Evolutionary conservation across 768 basidiomycete species (phyloP).

Genomic region (Porpolomopsis calyptriformis): DNA sequence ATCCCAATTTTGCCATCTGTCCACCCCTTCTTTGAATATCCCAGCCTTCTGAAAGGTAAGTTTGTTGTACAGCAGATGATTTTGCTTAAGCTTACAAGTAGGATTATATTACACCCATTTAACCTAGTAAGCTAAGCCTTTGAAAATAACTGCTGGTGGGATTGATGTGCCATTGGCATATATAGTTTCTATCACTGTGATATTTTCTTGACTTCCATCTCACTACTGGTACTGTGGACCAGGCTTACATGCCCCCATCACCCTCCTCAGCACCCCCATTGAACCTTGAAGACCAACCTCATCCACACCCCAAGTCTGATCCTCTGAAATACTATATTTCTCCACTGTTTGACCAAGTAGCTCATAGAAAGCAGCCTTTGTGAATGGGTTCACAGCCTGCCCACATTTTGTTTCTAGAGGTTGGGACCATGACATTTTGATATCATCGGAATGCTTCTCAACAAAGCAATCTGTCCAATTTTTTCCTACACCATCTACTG

Average conservation of each 20-base stretch:
- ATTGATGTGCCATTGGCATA: slow-evolving; percentile 25
- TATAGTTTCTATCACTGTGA: slow-evolving; percentile 32
- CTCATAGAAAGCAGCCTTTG: slow-evolving; percentile 24
- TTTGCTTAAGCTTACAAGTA: slow-evolving; percentile 11
- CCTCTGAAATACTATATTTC: slow-evolving; percentile 3
- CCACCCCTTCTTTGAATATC: slow-evolving; percentile 23
- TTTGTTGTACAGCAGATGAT: background rate
- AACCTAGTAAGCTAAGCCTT: slow-evolving; percentile 19
- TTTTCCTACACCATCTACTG: slow-evolving; percentile 22
- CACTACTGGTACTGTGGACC: slow-evolving; percentile 24
- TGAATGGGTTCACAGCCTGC: slow-evolving; percentile 25
- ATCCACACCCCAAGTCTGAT: slow-evolving; percentile 8
- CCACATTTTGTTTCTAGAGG: background rate
- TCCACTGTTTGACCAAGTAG: slow-evolving; percentile 20
- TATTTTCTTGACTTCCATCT: slow-evolving; percentile 25
- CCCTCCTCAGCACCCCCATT: slow-evolving; percentile 10
- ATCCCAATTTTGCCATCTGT: slow-evolving; percentile 27
- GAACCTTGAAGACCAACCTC: slow-evolving; percentile 12
- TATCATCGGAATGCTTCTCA: slow-evolving; percentile 17
- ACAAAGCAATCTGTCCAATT: slow-evolving; percentile 27
- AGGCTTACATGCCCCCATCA: slow-evolving; percentile 11
- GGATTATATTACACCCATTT: slow-evolving; percentile 22
- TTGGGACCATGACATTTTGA: slow-evolving; percentile 17
- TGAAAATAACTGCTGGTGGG: slow-evolving; percentile 24
- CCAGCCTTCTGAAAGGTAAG: slow-evolving; percentile 11